Base-by-base conservation (phyloP, 148 eudicot genomes). In the Chenopodium quinoa region DNA sequence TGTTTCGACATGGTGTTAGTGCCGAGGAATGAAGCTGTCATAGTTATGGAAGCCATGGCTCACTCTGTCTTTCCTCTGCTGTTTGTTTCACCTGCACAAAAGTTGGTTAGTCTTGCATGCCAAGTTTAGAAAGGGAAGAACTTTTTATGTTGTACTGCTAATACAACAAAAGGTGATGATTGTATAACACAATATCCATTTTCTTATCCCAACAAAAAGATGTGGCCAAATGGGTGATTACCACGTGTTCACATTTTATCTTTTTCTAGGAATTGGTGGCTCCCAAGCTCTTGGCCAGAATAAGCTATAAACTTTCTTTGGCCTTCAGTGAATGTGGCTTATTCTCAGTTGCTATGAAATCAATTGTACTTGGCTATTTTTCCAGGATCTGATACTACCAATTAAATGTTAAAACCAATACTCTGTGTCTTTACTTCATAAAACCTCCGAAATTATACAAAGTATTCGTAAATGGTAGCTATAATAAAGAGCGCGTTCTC, bases 1-100 rank as follows among this genome's bases (percentile, higher is more conserved):
- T 77, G 86, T 77, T 84, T 86, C 79, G 83, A 20, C 80, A 77
- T 20, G 70, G 80, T 75, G 68, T 79, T 82, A 84, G 86, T 79
- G 50, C 91, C 83, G 1, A 86, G 85, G 81, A 91, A 83, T 60
- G 93, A 80, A 80, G 92, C 82, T 65, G 91, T 83, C 90, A 91
- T 87, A 65, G 95, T 82, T 78, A 90, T 84, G 87, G 97, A 90
- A 77, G 97, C 94, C 95, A 92, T 91, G 6, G 40, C 34, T 77
- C 14, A 22, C 20, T 23, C 16, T 81, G 40, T 31, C 68, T 74
- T 50, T 44, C 71, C 31, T n/a, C 70, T 60, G 14, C 65, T 74
- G 44, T 12, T 67, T 25, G 27, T 68, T 63, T 31, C 50, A 71
- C 44, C 79, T 82, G 67, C 81, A 52, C 25, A 70, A 67, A 44